phyloP scores from a whole-genome alignment of 2,329 filamentous ascomycete species.

The Cordyceps cateniannulata region DNA sequence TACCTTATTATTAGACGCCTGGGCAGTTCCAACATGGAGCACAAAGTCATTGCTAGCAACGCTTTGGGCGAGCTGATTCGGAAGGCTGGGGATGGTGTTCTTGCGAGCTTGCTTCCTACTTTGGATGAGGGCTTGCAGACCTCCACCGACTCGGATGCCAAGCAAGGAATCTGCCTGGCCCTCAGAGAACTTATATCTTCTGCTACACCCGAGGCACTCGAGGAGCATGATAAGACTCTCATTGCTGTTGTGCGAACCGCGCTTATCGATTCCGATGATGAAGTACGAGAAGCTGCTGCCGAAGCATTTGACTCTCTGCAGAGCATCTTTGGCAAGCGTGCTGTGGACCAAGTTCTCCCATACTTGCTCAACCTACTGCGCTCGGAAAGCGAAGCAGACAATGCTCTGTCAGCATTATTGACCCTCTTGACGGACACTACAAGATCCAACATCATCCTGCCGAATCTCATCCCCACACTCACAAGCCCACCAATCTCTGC shows the following conservation, averaged over 20 bases:
- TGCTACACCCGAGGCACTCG: slow-evolving; percentile 78
- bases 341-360: slow-evolving; percentile 91
- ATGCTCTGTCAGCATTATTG: slow-evolving; percentile 84
- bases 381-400: slow-evolving; percentile 79
- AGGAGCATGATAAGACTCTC: slow-evolving; percentile 90
- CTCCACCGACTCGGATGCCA: slow-evolving; percentile 85
- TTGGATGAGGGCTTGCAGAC: slow-evolving; percentile 85
- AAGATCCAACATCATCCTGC: slow-evolving; percentile 91
- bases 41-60: slow-evolving; percentile 97
- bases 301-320: slow-evolving; percentile 96
- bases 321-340: slow-evolving; percentile 86
- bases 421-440: slow-evolving; percentile 91
- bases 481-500: slow-evolving; percentile 83
- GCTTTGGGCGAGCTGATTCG: slow-evolving; percentile 93
- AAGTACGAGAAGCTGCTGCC: slow-evolving; percentile 90
- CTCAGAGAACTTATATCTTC: slow-evolving; percentile 88
- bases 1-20: slow-evolving; percentile 91
- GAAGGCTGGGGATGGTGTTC: slow-evolving; percentile 89
- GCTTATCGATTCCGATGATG: slow-evolving; percentile 79
- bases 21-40: slow-evolving; percentile 94
- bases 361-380: slow-evolving; percentile 85
- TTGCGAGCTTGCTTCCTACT: slow-evolving; percentile 81
- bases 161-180: slow-evolving; percentile 95
- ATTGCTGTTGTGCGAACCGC: slow-evolving; percentile 92
- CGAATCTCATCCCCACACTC: slow-evolving; percentile 90